Evolutionary conservation across 225 moss, liverwort and hornwort species (phyloP), one percentile per base, ranked within the genome.

Genomic region (Pseudoscleropodium purum): DNA sequence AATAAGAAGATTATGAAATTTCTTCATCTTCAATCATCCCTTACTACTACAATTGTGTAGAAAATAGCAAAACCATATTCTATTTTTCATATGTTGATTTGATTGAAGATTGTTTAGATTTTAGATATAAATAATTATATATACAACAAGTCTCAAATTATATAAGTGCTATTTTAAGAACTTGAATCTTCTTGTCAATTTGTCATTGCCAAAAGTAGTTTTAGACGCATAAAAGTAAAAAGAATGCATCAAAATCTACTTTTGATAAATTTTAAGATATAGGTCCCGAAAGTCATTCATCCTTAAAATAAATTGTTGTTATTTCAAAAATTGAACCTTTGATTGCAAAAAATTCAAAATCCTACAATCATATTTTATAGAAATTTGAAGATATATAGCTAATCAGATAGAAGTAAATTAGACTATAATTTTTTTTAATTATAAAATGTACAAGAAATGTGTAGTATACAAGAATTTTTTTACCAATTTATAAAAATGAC

Each of bases 401-500:
- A 23, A 13, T 77, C 36, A 5, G 18, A 21, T 34, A 21, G 51
- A 0, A 0, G 7, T 33, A 51, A 51, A 13, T 34, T 21, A 34
- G 8, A 34, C 13, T 13, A 47, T 7, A 7, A 33, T 7, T 76
- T 51, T 14, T 51, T 2, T 34, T 18, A 3, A 8, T 36, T 54
- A 52, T 1, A 24, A 34, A 54, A 24, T 24, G 0, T 51, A 21
- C 3, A 20, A 51, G 1, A 49, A 31, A 75, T 75, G 7, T 21
- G 0, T 8, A 34, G 5, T 33, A 2, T 7, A 19, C 0, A 8
- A 20, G 6, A 18, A 12, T 11, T 31, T 45, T 74, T 30, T 0
- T 6, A 57, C 4, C 0, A 10, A 6, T 49, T 51, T 8, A 76
- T 2, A 20, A 51, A 76, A 34, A 13, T 33, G 34, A 76, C 0